phyloP scores from a whole-genome alignment of 257 asterid genomes.

The Penstemon barbatus region DNA sequence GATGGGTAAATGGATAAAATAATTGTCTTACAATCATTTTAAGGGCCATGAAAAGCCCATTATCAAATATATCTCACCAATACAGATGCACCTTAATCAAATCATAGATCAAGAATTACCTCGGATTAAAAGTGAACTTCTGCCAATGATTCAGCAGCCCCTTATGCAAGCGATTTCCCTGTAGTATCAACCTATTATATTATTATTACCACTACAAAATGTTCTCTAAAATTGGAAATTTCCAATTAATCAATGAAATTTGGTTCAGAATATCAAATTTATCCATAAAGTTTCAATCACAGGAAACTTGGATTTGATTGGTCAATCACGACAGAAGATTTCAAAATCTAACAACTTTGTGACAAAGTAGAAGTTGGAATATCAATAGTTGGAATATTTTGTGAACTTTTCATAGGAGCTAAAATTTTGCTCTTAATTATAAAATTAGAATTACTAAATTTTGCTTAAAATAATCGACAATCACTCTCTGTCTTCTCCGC shows the following conservation, averaged over 20 bases:
- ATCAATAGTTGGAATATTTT: too few relatives aligned
- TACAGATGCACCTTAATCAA: too few relatives aligned
- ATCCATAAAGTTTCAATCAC: neutral
- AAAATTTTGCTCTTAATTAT: too few relatives aligned
- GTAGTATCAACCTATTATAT: conserved; percentile 25
- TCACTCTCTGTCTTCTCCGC: neutral
- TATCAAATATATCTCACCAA: too few relatives aligned
- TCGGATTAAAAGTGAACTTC: conserved; percentile 94
- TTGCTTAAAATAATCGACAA: neutral
- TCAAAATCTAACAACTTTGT: too few relatives aligned
- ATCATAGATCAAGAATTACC: conserved; percentile 43
- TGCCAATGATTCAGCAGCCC: conserved; percentile 92
- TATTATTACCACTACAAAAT: conserved; percentile 1
- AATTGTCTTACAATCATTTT: too few relatives aligned
- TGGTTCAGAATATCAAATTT: conserved; percentile 16
- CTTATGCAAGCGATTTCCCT: conserved; percentile 95
- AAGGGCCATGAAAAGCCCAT: too few relatives aligned
- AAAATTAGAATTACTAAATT: neutral
- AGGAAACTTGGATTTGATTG: conserved; percentile 2
- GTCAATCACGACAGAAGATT: neutral
- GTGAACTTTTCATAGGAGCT: too few relatives aligned
- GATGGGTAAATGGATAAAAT: too few relatives aligned
- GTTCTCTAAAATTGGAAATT: neutral
- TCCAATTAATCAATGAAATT: conserved; percentile 16
- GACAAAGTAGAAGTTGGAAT: too few relatives aligned